Evolutionary conservation across 1,284 basidiomycete genomes (phyloP).

Genomic region (Rhodotorula sp.): DNA sequence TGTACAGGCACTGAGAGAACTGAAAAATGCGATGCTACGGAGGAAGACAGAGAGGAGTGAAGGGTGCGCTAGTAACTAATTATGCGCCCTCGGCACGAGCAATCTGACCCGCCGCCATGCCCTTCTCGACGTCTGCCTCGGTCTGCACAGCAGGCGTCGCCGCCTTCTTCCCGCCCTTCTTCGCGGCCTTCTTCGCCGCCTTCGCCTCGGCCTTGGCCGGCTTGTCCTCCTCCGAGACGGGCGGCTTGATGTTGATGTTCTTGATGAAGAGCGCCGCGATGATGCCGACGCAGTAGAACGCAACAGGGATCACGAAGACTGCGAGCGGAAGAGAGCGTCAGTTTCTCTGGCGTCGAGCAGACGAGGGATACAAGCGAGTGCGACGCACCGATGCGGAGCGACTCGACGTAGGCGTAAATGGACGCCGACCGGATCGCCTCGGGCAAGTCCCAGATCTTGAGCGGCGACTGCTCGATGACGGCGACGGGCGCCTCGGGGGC

Average conservation of each 20-base stretch:
- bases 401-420: constrained; percentile 34
- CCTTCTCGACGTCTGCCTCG: constrained; percentile 2
- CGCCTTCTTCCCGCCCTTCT: constrained; percentile 10
- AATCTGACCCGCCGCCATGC: constrained; percentile 7
- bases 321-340: neutral
- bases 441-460: constrained; percentile 24
- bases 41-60: neutral
- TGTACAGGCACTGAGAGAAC: neutral
- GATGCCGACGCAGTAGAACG: constrained; percentile 22
- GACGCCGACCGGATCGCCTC: neutral
- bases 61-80: neutral
- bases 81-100: constrained; percentile 23
- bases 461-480: constrained; percentile 32
- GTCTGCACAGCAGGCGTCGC: neutral
- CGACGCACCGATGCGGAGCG: constrained; percentile 11
- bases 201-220: neutral
- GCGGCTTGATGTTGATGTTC: constrained; percentile 35
- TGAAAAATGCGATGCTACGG: neutral
- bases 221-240: neutral
- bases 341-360: neutral
- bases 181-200: neutral
- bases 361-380: neutral
- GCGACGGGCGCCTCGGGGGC: constrained; percentile 22
- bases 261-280: constrained; percentile 23
- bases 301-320: constrained; percentile 24